A percentile compares a stretch with the other conserved stretches of the same genome.
These are phyloP conservation scores for Hysterium pulicare DNA, from an alignment of 2,329 filamentous ascomycete species.

Conservation along the genomic window DNA sequence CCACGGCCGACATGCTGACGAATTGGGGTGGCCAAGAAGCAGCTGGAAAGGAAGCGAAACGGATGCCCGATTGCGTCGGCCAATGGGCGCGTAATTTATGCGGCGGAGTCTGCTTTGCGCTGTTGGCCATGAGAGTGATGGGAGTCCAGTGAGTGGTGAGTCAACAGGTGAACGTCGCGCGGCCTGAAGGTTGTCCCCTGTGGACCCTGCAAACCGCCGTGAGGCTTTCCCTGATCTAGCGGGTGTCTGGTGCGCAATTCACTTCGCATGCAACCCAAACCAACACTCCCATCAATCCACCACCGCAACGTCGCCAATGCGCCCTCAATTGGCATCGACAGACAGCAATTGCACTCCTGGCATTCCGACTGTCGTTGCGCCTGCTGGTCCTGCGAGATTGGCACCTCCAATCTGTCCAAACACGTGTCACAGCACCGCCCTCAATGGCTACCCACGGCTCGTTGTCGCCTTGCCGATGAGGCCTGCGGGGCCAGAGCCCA, in stretches of 20 bases:
- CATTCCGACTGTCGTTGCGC: constrained; percentile 7
- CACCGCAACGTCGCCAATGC: constrained; percentile 1
- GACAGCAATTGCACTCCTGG: constrained; percentile 3
- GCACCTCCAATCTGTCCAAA: constrained; percentile 13
- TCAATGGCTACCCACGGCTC: constrained; percentile 3
- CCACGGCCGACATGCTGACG: constrained; percentile 31
- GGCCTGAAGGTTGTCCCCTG: no score
- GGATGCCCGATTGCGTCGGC: constrained; percentile 12
- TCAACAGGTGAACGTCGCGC: no score
- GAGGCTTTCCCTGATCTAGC: no score
- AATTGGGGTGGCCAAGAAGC: constrained; percentile 29
- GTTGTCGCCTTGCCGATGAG: constrained; percentile 5
- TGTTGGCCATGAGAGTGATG: constrained; percentile 4
- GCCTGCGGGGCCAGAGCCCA: constrained; percentile 2
- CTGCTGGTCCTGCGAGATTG: no score
- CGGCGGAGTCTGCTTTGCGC: constrained; percentile 9
- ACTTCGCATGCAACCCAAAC: no score
- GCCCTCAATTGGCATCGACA: constrained; percentile 1
- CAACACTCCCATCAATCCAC: background rate
- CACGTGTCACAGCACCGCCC: constrained; percentile 15
- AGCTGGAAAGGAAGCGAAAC: constrained; percentile 30
- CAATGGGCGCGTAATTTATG: constrained; percentile 20
- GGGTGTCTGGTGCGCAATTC: no score
- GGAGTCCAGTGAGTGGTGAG: constrained; percentile 21
- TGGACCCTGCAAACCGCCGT: no score